A percentile compares a stretch with the other conserved stretches of the same genome.
Conservation (phyloP, 2,329 filamentous ascomycete species). For the Trichoderma gracile region DNA sequence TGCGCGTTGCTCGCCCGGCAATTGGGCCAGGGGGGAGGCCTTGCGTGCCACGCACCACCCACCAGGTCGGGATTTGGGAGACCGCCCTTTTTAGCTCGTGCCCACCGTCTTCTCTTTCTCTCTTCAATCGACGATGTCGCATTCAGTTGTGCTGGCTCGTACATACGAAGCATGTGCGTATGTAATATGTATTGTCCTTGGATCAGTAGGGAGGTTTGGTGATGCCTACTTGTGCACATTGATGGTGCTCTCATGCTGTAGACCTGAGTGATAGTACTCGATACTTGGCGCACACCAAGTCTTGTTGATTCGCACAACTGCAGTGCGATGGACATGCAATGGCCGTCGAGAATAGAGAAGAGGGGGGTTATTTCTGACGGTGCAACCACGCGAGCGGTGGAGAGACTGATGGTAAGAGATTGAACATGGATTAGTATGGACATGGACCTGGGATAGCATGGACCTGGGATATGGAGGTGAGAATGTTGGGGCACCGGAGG, state of each 20-base stretch:
- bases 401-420: not conserved
- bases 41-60: conserved; percentile 24
- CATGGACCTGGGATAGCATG: not conserved
- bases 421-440: too few relatives aligned
- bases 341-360: not conserved
- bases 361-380: not conserved
- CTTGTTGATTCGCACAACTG: too few relatives aligned
- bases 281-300: too few relatives aligned
- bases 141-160: not conserved
- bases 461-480: not conserved
- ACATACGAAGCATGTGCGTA: not conserved
- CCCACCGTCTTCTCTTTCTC: not conserved
- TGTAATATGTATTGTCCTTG: not conserved
- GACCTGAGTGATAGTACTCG: too few relatives aligned
- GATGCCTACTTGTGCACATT: not conserved
- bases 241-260: too few relatives aligned
- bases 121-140: conserved; percentile 2
- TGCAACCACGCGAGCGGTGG: conserved; percentile 17
- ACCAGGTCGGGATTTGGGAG: conserved; percentile 24
- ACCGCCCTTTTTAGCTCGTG: conserved; percentile 25
- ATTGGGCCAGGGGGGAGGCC: conserved; percentile 22
- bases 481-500: not conserved
- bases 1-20: conserved; percentile 22
- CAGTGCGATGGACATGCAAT: not conserved
- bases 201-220: too few relatives aligned